Evolutionary conservation across 2,329 filamentous ascomycete species (phyloP).

Genomic region (Paraconiothyrium brasiliense): DNA sequence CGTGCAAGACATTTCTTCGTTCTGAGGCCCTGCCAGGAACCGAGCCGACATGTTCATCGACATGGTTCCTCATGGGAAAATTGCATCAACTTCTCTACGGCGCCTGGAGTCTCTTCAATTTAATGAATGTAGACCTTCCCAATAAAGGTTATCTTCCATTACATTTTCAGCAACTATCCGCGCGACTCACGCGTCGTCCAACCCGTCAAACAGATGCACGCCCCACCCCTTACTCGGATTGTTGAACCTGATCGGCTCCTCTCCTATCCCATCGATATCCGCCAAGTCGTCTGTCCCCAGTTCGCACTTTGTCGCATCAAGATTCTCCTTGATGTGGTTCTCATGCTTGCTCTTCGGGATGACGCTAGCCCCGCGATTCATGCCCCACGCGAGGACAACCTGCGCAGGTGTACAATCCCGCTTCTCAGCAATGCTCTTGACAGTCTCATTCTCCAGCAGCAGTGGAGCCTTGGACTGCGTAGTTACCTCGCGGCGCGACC

Average conservation of each 20-base stretch:
- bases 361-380: conserved; percentile 60
- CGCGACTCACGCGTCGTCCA: conserved; percentile 43
- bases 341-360: conserved; percentile 47
- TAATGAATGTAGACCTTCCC: no score
- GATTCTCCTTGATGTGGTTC: conserved; percentile 57
- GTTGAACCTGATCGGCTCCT: conserved; percentile 51
- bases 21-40: no score
- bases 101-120: no score
- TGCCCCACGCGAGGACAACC: conserved; percentile 84
- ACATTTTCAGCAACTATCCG: no score
- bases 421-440: conserved; percentile 69
- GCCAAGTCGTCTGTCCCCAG: conserved; percentile 53
- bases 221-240: conserved; percentile 55
- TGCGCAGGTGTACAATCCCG: conserved; percentile 74
- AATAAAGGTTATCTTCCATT: neutral
- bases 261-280: conserved; percentile 43
- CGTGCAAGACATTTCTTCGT: no score
- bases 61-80: no score
- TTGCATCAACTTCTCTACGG: no score
- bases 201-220: conserved; percentile 53
- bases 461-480: conserved; percentile 53
- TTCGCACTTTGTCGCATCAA: conserved; percentile 45
- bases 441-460: conserved; percentile 60
- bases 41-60: no score
- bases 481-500: conserved; percentile 16